These are phyloP conservation scores for Kingdonia uniflora DNA, from an alignment of 164 flowering plant genomes.

Conservation along the genomic window DNA sequence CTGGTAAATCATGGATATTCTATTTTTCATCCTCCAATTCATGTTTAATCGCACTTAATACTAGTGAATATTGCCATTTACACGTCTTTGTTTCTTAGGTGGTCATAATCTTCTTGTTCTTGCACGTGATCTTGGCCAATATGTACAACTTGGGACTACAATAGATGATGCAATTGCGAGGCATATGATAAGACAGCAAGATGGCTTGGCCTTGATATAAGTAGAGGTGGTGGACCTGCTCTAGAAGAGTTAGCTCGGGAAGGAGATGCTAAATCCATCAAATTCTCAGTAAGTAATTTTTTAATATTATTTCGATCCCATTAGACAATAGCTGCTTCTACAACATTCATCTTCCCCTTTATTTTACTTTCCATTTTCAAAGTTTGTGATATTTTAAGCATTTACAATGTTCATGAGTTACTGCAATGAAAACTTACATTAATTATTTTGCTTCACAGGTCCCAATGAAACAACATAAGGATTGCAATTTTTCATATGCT, in stretches of 20 bases:
- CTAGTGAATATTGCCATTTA: not conserved
- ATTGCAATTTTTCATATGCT: conserved; percentile 97
- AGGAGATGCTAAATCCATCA: conserved; percentile 71
- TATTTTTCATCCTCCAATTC: no score
- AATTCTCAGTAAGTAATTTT: conserved; percentile 38
- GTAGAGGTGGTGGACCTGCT: conserved; percentile 93
- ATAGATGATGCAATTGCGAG: conserved; percentile 98
- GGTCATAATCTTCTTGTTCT: conserved; percentile 94
- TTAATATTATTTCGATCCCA: not conserved
- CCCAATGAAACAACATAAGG: conserved; percentile 94
- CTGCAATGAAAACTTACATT: no score
- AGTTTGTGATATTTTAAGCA: no score
- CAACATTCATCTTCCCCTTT: no score
- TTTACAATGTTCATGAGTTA: no score
- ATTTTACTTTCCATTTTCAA: no score
- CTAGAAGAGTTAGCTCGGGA: conserved; percentile 84
- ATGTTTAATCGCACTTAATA: no score
- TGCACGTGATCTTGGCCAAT: conserved; percentile 87
- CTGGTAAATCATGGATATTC: no score
- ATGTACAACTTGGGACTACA: conserved; percentile 92
- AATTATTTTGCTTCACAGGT: conserved; percentile 26
- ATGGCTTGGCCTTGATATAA: conserved; percentile 96
- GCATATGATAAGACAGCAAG: conserved; percentile 97
- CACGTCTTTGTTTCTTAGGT: conserved; percentile 31
- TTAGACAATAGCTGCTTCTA: no score